A percentile compares a stretch with the other conserved stretches of the same genome.
These are phyloP conservation scores for Populus ilicifolia DNA, from an alignment of 345 rosid species.

Conservation along the genomic window DNA sequence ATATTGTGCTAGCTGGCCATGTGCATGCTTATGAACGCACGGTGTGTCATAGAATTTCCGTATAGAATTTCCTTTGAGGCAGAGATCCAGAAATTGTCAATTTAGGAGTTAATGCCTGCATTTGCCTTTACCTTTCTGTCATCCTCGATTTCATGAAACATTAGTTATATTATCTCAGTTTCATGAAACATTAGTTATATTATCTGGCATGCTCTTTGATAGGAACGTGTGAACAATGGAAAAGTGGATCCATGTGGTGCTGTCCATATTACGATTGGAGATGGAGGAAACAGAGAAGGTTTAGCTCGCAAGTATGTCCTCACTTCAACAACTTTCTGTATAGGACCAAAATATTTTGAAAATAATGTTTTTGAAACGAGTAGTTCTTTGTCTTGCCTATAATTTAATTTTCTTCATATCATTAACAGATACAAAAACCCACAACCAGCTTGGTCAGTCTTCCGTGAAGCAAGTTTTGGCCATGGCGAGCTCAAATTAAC, in stretches of 20 bases:
- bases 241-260: constrained; percentile 68
- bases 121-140: background rate
- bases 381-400: background rate
- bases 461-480: constrained; percentile 97
- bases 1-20: constrained; percentile 74
- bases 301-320: constrained; percentile 62
- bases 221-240: constrained; percentile 70
- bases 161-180: constrained; percentile 10
- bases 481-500: constrained; percentile 79
- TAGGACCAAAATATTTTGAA: background rate
- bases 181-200: constrained; percentile 9
- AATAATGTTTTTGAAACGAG: background rate
- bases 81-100: background rate
- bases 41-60: constrained; percentile 31
- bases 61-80: background rate
- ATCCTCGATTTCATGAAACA: constrained; percentile 7
- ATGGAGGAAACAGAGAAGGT: constrained; percentile 96
- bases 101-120: background rate
- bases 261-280: constrained; percentile 81
- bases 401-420: background rate
- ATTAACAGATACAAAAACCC: constrained; percentile 56
- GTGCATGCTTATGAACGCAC: constrained; percentile 97
- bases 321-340: background rate
- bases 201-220: constrained; percentile 24
- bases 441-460: constrained; percentile 80